Percentiles rank a stretch among this genome's conserved stretches.
Evolutionary conservation across 2,329 filamentous ascomycete species (phyloP).

Genomic region (Hymenoscyphus infarciens): DNA sequence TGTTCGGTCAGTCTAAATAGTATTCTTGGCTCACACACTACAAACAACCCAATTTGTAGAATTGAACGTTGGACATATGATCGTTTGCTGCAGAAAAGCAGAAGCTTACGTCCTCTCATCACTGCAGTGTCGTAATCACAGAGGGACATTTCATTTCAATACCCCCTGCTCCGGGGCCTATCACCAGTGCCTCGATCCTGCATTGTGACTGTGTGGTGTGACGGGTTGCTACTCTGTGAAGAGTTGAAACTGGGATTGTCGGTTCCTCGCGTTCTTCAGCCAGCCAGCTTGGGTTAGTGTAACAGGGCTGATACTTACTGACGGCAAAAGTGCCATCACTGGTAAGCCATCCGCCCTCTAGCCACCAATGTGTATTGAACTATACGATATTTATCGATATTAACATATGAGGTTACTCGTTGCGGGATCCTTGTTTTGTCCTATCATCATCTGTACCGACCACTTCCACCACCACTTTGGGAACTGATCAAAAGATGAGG

Average conservation of each 20-base stretch:
- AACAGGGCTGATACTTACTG: no score
- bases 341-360: no score
- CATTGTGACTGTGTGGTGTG: not conserved
- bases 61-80: not conserved
- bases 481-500: not conserved
- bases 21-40: not conserved
- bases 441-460: no score
- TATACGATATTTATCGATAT: no score
- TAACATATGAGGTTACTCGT: no score
- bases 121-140: not conserved
- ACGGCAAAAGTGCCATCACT: no score
- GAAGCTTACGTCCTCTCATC: not conserved
- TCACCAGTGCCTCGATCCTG: not conserved
- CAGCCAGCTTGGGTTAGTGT: no score
- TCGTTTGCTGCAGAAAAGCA: not conserved
- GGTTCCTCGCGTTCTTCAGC: no score
- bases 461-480: not conserved
- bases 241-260: no score
- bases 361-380: no score
- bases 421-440: no score
- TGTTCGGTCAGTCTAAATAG: not conserved
- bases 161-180: not conserved
- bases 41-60: not conserved
- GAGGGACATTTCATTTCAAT: not conserved
- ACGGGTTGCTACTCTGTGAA: not conserved